phyloP scores from a whole-genome alignment of 306 rosid genomes.

The Trichosanthes cucumerina region DNA sequence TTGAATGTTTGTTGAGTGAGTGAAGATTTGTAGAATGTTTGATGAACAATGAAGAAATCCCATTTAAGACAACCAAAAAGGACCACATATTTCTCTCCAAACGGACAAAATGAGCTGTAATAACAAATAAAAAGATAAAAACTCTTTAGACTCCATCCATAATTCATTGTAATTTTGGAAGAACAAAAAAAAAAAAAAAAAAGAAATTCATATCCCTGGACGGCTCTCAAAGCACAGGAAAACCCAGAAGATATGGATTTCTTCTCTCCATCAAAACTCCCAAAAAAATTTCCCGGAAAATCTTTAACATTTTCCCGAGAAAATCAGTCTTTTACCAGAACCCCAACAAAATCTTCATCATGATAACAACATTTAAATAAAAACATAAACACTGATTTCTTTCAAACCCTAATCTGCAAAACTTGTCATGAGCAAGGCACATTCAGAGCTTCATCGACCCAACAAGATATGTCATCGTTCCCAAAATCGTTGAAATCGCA shows the following conservation, averaged over 20 bases:
- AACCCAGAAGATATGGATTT: not conserved
- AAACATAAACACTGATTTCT: not conserved
- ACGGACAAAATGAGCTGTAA: not conserved
- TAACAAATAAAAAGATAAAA: not conserved
- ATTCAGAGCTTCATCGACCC: slow-evolving; percentile 61
- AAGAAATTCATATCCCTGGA: slow-evolving; percentile 2
- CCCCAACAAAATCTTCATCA: not conserved
- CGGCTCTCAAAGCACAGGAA: slow-evolving; percentile 12
- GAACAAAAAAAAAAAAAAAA: not conserved
- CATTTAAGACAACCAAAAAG: not conserved
- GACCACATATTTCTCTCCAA: not conserved
- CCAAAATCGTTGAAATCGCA: slow-evolving; percentile 55
- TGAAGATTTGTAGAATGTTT: no score
- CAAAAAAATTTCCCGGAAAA: not conserved
- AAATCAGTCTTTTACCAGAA: not conserved
- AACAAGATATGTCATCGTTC: slow-evolving; percentile 52
- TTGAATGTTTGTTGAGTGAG: no score
- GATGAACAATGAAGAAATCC: not conserved
- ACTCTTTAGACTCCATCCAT: not conserved
- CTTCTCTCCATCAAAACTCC: not conserved
- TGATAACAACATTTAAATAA: not conserved
- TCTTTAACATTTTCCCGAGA: not conserved
- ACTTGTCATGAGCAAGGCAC: slow-evolving; percentile 46
- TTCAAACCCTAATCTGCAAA: slow-evolving; percentile 29
- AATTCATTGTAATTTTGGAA: not conserved